Conservation (phyloP, 2,329 filamentous ascomycete genomes). For the Exophiala sideris region DNA sequence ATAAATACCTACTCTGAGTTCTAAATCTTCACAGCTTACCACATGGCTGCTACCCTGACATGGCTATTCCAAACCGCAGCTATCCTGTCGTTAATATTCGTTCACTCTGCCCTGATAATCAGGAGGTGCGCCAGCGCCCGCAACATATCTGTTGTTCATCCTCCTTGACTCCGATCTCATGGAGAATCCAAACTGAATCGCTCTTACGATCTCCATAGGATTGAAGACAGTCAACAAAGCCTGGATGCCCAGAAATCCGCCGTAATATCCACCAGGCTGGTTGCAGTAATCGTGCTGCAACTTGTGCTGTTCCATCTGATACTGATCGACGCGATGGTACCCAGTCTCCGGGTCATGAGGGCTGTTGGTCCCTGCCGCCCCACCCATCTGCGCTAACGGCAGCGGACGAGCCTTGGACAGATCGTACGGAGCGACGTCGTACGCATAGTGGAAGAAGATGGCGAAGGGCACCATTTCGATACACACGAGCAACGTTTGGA, state of each 20-base stretch:
- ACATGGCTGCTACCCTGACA: too few relatives aligned
- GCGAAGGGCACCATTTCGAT: conserved; percentile 34
- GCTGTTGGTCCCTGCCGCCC: not conserved
- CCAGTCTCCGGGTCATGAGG: not conserved
- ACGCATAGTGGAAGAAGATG: conserved; percentile 34
- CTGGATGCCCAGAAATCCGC: conserved; percentile 10
- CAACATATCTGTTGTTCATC: conserved; percentile 7
- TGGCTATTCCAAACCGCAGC: not conserved
- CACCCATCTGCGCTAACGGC: not conserved
- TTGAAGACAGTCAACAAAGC: conserved; percentile 6
- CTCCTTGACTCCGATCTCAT: conserved; percentile 6
- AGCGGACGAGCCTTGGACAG: conserved; percentile 5
- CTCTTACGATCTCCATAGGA: conserved; percentile 13
- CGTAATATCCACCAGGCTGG: conserved; percentile 8
- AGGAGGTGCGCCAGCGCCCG: not conserved
- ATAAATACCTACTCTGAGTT: too few relatives aligned
- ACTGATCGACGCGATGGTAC: not conserved
- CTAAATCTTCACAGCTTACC: too few relatives aligned
- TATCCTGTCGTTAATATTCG: not conserved
- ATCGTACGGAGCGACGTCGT: conserved; percentile 29
- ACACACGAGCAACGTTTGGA: conserved; percentile 34
- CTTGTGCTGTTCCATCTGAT: not conserved
- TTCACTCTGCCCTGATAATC: not conserved
- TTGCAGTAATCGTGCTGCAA: not conserved
- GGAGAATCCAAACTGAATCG: conserved; percentile 15